These are phyloP conservation scores for Coniochaeta sp. DNA, from an alignment of 2,329 filamentous ascomycete genomes.

Conservation along the genomic window DNA sequence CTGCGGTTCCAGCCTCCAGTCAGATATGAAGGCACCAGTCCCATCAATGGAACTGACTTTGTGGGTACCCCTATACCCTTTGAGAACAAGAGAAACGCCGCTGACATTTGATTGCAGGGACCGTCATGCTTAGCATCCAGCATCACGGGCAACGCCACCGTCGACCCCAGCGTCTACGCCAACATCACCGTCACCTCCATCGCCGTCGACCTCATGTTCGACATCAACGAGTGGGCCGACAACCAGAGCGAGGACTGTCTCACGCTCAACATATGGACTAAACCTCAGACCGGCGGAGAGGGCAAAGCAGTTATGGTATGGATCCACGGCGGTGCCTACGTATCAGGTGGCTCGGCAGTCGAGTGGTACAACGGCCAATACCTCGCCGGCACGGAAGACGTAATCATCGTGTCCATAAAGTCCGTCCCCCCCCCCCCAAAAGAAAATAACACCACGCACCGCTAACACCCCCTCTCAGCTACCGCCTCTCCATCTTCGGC, in stretches of 20 bases:
- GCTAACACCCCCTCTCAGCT: slow-evolving; percentile 15
- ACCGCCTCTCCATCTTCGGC: slow-evolving; percentile 32
- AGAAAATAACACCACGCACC: too few relatives aligned
- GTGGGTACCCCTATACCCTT: neutral
- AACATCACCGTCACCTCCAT: slow-evolving; percentile 18
- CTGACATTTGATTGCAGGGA: slow-evolving; percentile 1
- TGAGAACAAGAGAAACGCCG: neutral
- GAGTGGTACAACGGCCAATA: slow-evolving; percentile 34
- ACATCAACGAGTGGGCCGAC: slow-evolving; percentile 14
- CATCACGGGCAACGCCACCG: neutral
- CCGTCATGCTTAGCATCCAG: slow-evolving; percentile 3
- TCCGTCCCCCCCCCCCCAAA: neutral
- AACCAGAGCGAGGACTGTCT: slow-evolving; percentile 27
- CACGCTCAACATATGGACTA: slow-evolving; percentile 30
- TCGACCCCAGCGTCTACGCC: slow-evolving; percentile 9
- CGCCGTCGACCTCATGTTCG: slow-evolving; percentile 16
- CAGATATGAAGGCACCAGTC: slow-evolving; percentile 10
- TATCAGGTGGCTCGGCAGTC: slow-evolving; percentile 22
- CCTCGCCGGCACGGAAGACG: slow-evolving; percentile 32
- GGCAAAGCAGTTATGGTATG: slow-evolving; percentile 28
- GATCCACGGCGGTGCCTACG: slow-evolving; percentile 26
- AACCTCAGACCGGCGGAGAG: slow-evolving; percentile 11
- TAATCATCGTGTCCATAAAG: slow-evolving; percentile 38
- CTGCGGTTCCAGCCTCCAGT: slow-evolving; percentile 17
- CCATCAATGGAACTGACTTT: slow-evolving; percentile 9